Base-by-base conservation (phyloP, 768 basidiomycete species). In the Leccinum uliginosum region DNA sequence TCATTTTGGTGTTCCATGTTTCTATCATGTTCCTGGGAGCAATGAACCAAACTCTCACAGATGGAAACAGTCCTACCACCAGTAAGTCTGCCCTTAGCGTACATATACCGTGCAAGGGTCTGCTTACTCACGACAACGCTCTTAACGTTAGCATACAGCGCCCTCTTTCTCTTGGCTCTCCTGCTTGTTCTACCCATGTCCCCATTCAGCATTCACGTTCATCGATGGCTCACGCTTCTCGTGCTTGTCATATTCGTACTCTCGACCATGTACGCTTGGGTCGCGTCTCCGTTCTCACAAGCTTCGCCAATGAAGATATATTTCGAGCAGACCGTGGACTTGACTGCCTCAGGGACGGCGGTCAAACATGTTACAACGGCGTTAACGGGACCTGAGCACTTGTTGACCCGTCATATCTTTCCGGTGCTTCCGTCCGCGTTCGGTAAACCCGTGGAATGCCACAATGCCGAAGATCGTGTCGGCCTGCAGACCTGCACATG, bases 281-380 rank as follows among this genome's bases (percentile, higher is more conserved):
- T 77, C 6, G 73, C 68, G 7, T 83, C 84, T 71, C 89, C 89
- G 0, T 91, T 92, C 74, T 80, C 80, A 15, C 70, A 75, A 40
- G 68, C 78, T 21, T 68, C 79, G 5, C 89, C 88, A 0, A 71
- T 91, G 64, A 90, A 89, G 60, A 71, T 90, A 1, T 89, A 77
- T 70, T 92, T 91, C 76, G 77, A 78, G 50, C 90, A 91, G 65
- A 74, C 66, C 2, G 73, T 89, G 6, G 73, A 78, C 49, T 69
- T 89, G 38, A 61, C 65, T 29, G 55, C 70, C 8, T 64, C 65
- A 3, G 61, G 66, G n/a, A 59, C 58, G 12, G 51, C 57, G 29
- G 59, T 63, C 6, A 65, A 70, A n/a, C 71, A 67, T 12, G 73
- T 73, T 0, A 71, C 71, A 1, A 83, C 84, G 1, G 65, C 70